Evolutionary conservation across 2,329 filamentous ascomycete species (phyloP), one percentile per base, ranked within the genome.

Genomic region (Ceratocystis ficicola): DNA sequence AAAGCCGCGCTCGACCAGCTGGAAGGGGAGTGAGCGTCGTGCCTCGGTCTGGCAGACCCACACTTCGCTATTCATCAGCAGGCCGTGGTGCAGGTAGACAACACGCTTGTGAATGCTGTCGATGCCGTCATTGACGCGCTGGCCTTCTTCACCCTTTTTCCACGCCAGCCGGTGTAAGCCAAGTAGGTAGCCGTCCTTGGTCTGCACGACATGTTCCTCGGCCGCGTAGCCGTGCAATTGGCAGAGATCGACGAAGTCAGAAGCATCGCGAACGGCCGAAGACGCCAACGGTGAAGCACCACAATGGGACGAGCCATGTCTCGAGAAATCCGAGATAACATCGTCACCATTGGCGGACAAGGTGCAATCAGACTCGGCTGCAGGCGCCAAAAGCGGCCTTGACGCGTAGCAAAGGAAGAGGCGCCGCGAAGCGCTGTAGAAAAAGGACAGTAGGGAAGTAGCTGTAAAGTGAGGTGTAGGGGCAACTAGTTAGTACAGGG

Each of bases 21-120:
- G 83, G 73, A 99, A 97, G 0, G 94, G 90, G 48, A 99, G 79
- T 70, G 88, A 93, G 70, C 92, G 83, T 74, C 95, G 83, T 70
- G 87, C 86, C 70, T 96, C 89, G 0, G 93, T 95, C 73, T 93
- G 77, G 73, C 90, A 95, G 7, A 97, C 90, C 94, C 94, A 99
- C 44, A 99, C 93, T 75, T 99, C 94, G 71, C 91, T 96, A 76
- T 96, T 97, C 94, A 99, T 99, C 73, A 99, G 83, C 67, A 99
- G 81, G 7, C 93, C 94, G 75, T 99, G 94, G 73, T 99, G 94
- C 69, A 99, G 79, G 74, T 97, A 99, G 5, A 94, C 86, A 62
- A 97, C 89, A 70, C 86, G 88, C 78, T 96, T 96, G 75, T 82
- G 82, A 32, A 88, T 71, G 71, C 86, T 86, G 44, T 81, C 80